phyloP scores from a whole-genome alignment of 2,329 filamentous ascomycete species.

The Pseudocercospora ulei region DNA sequence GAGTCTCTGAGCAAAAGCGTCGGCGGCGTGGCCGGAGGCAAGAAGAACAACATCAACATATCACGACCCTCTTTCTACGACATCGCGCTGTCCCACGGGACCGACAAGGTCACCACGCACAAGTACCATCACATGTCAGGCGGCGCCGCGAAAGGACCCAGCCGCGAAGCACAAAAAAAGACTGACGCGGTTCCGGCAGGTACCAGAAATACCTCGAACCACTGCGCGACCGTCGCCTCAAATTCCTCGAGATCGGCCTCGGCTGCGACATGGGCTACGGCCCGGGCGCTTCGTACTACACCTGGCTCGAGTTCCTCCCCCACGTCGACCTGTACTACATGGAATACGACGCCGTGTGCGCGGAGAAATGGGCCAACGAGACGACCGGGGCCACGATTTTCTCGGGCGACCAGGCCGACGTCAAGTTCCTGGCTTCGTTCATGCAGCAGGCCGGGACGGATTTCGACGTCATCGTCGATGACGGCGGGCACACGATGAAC shows the following conservation, averaged over 20 bases:
- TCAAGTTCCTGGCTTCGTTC: conserved; percentile 35
- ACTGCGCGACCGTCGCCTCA: conserved; percentile 32
- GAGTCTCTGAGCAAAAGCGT: conserved; percentile 3
- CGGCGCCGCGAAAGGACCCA: not conserved
- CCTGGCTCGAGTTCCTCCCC: conserved; percentile 38
- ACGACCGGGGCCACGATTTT: conserved; percentile 36
- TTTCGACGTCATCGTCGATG: conserved; percentile 40
- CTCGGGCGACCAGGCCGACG: conserved; percentile 37
- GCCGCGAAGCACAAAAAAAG: not conserved
- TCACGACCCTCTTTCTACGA: conserved; percentile 29
- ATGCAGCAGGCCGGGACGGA: conserved; percentile 30
- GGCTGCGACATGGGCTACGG: conserved; percentile 38
- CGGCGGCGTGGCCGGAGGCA: not conserved
- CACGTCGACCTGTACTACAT: conserved; percentile 39
- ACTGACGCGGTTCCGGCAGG: conserved; percentile 1
- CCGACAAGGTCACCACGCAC: conserved; percentile 38
- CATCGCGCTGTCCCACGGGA: conserved; percentile 35
- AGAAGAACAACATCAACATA: not conserved
- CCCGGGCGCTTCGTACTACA: conserved; percentile 37
- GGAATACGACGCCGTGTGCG: conserved; percentile 36
- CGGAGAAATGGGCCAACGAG: conserved; percentile 33
- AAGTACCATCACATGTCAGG: conserved; percentile 35
- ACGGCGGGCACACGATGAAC: conserved; percentile 36
- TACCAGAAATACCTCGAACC: conserved; percentile 37
- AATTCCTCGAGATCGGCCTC: conserved; percentile 39